Base-by-base conservation (phyloP, 768 basidiomycete species). In the Panus rudis region DNA sequence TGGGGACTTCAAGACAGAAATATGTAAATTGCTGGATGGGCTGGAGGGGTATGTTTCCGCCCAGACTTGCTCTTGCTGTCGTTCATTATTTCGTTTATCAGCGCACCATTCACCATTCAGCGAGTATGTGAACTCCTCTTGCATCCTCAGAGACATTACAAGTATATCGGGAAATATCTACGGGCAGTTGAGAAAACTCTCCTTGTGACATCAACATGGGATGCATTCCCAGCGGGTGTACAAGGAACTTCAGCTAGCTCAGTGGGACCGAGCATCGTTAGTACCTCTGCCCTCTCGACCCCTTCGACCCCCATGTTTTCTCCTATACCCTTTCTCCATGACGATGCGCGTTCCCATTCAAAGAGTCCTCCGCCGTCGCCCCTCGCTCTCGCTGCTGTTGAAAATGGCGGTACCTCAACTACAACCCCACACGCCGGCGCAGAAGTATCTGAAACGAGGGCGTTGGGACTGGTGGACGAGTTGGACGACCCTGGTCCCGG, bases 91-190 rank as follows among this genome's bases (percentile, higher is more conserved):
- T 12, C 12, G 8, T 13, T 12, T 3, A 4, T 11, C 41, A 73
- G 73, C 39, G 73, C 85, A 0, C 91, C 91, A 2, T 94, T 93
- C 60, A 92, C 91, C 7, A 84, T 93, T 42, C 92, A 94, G 62
- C 80, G 91, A 33, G 67, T 92, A 11, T 88, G 86, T 58, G 91
- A 93, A 57, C 78, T 94, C 20, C 79, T 81, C 50, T 52, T 84
- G 11, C 62, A 72, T 31, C 89, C 90, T 4, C 71, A 69, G 50
- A 68, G 72, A 35, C 75, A 89, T 52, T 92, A 93, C 72, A 79
- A 70, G 34, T 73, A 76, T 22, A 66, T 88, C 13, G 87, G 90
- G 33, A 94, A 93, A 64, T 93, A 91, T 59, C 74, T 92, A 28
- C 84, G 91, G 2, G 91, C 91, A 2, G 68, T 93, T 11, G 87